A percentile compares a stretch with the other conserved stretches of the same genome.
phyloP scores from a whole-genome alignment of 106 monocot species.

The Narthecium ossifragum region DNA sequence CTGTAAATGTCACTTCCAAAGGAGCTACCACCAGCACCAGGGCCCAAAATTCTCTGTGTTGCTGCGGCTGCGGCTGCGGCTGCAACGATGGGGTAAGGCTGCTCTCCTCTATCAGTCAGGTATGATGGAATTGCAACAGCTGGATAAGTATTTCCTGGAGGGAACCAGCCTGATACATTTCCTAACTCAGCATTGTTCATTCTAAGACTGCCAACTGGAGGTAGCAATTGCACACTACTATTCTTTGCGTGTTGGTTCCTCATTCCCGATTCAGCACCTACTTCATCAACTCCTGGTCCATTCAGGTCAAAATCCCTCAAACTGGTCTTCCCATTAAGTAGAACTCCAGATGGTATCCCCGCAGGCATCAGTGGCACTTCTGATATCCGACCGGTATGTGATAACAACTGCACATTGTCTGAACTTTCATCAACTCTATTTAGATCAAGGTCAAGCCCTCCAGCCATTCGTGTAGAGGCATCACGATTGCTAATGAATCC shows the following conservation, averaged over 20 bases:
- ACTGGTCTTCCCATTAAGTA: conserved; percentile 28
- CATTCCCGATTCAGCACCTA: conserved; percentile 25
- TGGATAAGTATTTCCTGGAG: conserved; percentile 55
- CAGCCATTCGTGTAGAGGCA: conserved; percentile 18
- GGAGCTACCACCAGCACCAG: conserved; percentile 28
- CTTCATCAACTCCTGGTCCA: conserved; percentile 72
- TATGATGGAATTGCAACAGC: conserved; percentile 77
- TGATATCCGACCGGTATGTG: conserved; percentile 19
- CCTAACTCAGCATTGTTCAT: conserved; percentile 56
- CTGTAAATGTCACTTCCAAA: conserved; percentile 62
- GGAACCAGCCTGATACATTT: conserved; percentile 63
- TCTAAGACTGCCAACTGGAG: conserved; percentile 39
- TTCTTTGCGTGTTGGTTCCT: conserved; percentile 33
- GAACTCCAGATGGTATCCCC: conserved; percentile 15
- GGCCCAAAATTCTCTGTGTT: conserved; percentile 48
- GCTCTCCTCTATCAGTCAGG: conserved; percentile 69
- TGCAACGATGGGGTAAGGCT: conserved; percentile 58
- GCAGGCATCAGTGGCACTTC: conserved; percentile 45
- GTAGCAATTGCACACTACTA: conserved; percentile 40
- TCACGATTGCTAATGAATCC: conserved; percentile 18
- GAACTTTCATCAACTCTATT: conserved; percentile 63
- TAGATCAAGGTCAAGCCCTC: conserved; percentile 80
- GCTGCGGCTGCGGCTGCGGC: conserved; percentile 40
- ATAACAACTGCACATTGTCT: conserved; percentile 40
- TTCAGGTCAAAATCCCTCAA: conserved; percentile 81